A percentile compares a stretch with the other conserved stretches of the same genome.
phyloP scores from a whole-genome alignment of 2,329 filamentous ascomycete species.

The Neophaeococcomyces mojaviensis region DNA sequence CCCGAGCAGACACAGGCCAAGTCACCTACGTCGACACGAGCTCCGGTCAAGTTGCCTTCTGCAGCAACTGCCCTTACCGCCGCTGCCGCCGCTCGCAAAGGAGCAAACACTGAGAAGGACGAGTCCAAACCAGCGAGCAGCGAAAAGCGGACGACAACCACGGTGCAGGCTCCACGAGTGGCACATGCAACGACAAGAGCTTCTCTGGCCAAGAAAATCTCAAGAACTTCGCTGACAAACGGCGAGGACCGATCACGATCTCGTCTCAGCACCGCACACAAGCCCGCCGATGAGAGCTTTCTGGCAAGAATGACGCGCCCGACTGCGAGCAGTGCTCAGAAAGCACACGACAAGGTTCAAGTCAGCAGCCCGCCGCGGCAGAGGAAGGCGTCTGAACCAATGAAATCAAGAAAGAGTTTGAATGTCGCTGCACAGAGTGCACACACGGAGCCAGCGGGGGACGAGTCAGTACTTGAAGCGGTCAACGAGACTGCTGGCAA shows the following conservation, averaged over 20 bases:
- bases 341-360: constrained; percentile 41
- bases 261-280: constrained; percentile 31
- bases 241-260: constrained; percentile 31
- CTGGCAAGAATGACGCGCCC: constrained; percentile 46
- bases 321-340: constrained; percentile 43
- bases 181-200: constrained; percentile 18
- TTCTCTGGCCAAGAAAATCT: constrained; percentile 24
- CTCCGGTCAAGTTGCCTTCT: constrained; percentile 33
- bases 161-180: not conserved
- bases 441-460: not conserved
- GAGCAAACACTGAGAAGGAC: constrained; percentile 23
- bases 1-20: constrained; percentile 27
- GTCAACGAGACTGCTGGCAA: not conserved
- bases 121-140: constrained; percentile 17
- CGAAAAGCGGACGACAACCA: constrained; percentile 21
- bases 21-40: constrained; percentile 29
- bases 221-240: constrained; percentile 24
- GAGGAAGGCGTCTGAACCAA: constrained; percentile 4
- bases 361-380: constrained; percentile 32
- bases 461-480: not conserved
- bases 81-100: constrained; percentile 28
- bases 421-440: not conserved
- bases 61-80: constrained; percentile 35
- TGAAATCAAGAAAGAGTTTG: constrained; percentile 19
- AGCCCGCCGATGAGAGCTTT: constrained; percentile 39